Evolutionary conservation across 345 rosid genomes (phyloP), one percentile per base, ranked within the genome.

Genomic region (Adansonia digitata): DNA sequence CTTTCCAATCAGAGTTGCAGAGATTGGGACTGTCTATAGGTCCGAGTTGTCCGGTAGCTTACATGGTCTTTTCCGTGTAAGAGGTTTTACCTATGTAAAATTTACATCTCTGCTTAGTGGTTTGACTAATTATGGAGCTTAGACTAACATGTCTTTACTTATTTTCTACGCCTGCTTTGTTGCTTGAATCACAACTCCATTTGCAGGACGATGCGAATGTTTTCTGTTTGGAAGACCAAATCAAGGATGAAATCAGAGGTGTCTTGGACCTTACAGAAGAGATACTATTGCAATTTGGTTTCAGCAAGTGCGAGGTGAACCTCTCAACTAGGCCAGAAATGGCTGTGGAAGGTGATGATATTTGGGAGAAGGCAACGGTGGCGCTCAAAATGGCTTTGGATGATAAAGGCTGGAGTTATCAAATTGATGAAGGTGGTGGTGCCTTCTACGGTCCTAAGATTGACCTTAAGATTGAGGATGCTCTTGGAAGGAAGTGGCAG

Each of bases 391-490:
- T 91, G 69, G 97, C 98, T 77, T 86, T 94, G 78, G 90, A 91
- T 63, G 97, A 94, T 75, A 92, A 94, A 74, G 92, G 98, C 13
- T 94, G 97, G 97, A 82, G 76, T 84, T 92, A 92, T 81, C 88
- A 92, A 80, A 85, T 91, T 80, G 98, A 92, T 81, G 98, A 90
- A 72, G 98, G 98, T 46, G 98, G 98, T 29, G 98, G 98, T n/a
- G 98, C 98, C 26, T 94, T 94, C 85, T 92, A 92, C 69, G 98
- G 98, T 77, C 98, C 97, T 14, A 94, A 94, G 84, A 92, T 94
- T 59, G 98, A 94, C 62, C 89, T 94, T 70, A 92, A 94, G 85
- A 94, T 94, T 24, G 91, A 92, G 88, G 98, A 94, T 83, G 95
- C 98, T 45, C 87, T 94, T 53, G 97, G 97, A 82, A 92, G 98